Conservation (phyloP, 345 rosid genomes). For the Schrenkiella parvula region DNA sequence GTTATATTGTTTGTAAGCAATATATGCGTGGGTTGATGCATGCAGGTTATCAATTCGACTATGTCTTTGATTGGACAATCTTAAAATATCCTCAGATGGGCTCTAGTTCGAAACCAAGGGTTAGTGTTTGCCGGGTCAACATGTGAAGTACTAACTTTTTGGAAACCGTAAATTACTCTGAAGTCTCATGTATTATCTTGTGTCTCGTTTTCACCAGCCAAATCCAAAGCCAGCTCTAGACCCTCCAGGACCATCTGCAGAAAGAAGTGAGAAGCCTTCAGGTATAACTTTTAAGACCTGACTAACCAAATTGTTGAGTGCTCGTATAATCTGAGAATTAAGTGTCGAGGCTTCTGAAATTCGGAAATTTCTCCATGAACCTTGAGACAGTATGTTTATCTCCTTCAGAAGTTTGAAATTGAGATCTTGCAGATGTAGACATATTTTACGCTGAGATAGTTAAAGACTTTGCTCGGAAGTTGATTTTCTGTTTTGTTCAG, state of each 20-base stretch:
- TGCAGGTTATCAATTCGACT: conserved; percentile 89
- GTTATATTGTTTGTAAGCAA: background rate
- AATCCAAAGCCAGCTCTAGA: conserved; percentile 48
- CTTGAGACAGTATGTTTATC: background rate
- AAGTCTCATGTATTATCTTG: background rate
- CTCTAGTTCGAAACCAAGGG: conserved; percentile 66
- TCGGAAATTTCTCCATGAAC: background rate
- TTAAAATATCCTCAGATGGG: conserved; percentile 83
- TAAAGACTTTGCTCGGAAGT: background rate
- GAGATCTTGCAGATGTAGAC: background rate
- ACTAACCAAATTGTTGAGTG: no score
- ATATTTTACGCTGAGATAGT: background rate
- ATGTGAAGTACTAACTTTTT: background rate
- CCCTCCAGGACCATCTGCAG: conserved; percentile 59
- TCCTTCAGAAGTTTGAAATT: background rate
- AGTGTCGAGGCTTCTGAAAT: background rate
- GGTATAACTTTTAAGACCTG: no score
- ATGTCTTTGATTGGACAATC: conserved; percentile 93
- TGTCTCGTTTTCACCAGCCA: conserved; percentile 35
- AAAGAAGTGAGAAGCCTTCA: conserved; percentile 63
- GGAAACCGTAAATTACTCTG: background rate
- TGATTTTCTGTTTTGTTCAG: conserved; percentile 32
- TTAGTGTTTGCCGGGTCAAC: conserved; percentile 32
- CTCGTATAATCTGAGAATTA: background rate
- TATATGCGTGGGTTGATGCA: background rate